Conservation (phyloP, 164 flowering plant genomes). For the Houttuynia cordata region DNA sequence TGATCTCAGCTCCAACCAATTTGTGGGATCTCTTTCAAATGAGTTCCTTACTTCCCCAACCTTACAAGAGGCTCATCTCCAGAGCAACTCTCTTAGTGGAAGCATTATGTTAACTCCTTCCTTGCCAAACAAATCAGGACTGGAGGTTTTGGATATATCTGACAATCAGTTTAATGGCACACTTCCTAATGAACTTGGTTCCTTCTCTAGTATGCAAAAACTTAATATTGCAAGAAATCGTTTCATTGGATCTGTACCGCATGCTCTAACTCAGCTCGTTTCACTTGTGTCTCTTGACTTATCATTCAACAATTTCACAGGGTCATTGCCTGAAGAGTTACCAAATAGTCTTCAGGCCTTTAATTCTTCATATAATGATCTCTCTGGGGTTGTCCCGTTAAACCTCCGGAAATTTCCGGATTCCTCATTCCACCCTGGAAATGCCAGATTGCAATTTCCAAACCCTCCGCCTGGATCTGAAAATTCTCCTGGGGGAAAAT, state of each 20-base stretch:
- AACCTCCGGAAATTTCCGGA: slow-evolving; percentile 60
- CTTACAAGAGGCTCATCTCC: slow-evolving; percentile 65
- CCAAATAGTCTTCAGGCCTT: slow-evolving; percentile 46
- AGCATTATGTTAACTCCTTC: slow-evolving; percentile 32
- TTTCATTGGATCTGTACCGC: slow-evolving; percentile 74
- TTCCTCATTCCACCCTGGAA: slow-evolving; percentile 87
- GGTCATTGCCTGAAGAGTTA: slow-evolving; percentile 62
- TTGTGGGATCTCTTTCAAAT: slow-evolving; percentile 46
- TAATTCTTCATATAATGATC: slow-evolving; percentile 79
- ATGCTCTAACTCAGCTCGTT: slow-evolving; percentile 38
- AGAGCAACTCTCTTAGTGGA: slow-evolving; percentile 48
- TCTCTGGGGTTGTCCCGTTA: slow-evolving; percentile 81
- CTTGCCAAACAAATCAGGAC: slow-evolving; percentile 27
- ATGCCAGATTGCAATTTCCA: slow-evolving; percentile 42
- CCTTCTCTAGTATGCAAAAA: slow-evolving; percentile 41
- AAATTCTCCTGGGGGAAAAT: slow-evolving; percentile 15
- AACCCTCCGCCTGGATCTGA: slow-evolving; percentile 38
- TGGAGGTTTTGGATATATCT: slow-evolving; percentile 74
- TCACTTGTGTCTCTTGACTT: slow-evolving; percentile 53
- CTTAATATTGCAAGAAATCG: slow-evolving; percentile 67
- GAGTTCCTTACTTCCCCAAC: slow-evolving; percentile 47
- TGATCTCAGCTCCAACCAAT: slow-evolving; percentile 70
- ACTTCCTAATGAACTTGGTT: slow-evolving; percentile 58
- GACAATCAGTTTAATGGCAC: slow-evolving; percentile 50
- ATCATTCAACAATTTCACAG: slow-evolving; percentile 69